Evolutionary conservation across 371 early-diverging fungal species (phyloP).

Genomic region (Dinochytrium kinnereticum): DNA sequence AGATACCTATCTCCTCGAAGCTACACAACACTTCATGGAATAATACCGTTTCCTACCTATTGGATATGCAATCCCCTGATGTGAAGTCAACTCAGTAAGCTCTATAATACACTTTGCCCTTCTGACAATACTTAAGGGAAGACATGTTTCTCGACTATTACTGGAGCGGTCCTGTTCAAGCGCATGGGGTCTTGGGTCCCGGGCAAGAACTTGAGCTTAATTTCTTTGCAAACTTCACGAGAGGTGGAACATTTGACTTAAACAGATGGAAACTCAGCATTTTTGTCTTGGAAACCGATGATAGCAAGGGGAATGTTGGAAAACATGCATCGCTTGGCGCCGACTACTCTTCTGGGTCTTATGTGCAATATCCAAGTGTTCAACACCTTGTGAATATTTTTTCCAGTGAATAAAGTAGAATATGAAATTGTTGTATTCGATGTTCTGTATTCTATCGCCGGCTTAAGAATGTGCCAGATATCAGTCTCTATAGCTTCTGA

Average conservation of each 20-base stretch:
- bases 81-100: conserved; percentile 38
- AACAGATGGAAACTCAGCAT: conserved; percentile 66
- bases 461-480: too few species aligned
- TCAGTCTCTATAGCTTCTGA: too few species aligned
- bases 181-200: conserved; percentile 60
- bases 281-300: conserved; percentile 15
- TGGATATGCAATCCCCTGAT: conserved; percentile 32
- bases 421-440: too few species aligned
- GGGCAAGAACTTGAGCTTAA: conserved; percentile 54
- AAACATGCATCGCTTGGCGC: background rate
- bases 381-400: conserved; percentile 4
- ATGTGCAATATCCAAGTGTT: conserved; percentile 14
- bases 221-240: conserved; percentile 61
- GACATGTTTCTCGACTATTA: conserved; percentile 52
- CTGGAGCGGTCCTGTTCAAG: conserved; percentile 67
- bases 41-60: conserved; percentile 30
- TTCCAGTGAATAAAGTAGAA: too few species aligned
- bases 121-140: conserved; percentile 35
- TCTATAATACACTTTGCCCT: conserved; percentile 4
- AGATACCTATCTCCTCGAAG: conserved; percentile 29
- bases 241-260: conserved; percentile 72
- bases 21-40: conserved; percentile 46
- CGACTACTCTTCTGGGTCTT: background rate
- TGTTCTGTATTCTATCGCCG: too few species aligned
- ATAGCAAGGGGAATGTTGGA: background rate